phyloP scores from a whole-genome alignment of 768 basidiomycete genomes.

The Cystobasidium tubakii region DNA sequence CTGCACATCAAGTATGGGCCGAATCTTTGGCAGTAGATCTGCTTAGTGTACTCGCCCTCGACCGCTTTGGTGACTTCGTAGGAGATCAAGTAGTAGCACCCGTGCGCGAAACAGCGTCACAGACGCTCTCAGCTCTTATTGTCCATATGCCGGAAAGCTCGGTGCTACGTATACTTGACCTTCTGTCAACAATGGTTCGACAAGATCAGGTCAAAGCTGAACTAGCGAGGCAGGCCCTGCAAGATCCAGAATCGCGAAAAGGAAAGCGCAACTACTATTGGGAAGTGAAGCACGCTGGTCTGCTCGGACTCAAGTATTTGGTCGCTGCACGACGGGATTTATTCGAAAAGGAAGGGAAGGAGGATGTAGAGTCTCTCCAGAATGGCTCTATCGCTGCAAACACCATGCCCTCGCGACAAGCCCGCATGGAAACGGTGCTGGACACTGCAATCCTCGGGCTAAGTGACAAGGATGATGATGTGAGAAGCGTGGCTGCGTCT shows the following conservation, averaged over 20 bases:
- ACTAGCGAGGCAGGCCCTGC: neutral
- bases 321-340: constrained; percentile 87
- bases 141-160: constrained; percentile 79
- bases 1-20: constrained; percentile 76
- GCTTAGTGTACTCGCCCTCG: constrained; percentile 81
- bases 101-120: constrained; percentile 90
- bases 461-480: constrained; percentile 87
- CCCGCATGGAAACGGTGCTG: constrained; percentile 69
- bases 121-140: constrained; percentile 82
- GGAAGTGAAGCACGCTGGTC: constrained; percentile 96
- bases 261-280: constrained; percentile 61
- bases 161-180: constrained; percentile 69
- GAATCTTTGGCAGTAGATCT: constrained; percentile 79
- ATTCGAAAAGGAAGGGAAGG: constrained; percentile 53
- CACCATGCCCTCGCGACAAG: constrained; percentile 51
- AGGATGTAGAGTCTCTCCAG: constrained; percentile 29
- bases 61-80: constrained; percentile 97
- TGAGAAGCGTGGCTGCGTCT: constrained; percentile 86
- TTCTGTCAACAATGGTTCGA: constrained; percentile 85
- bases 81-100: constrained; percentile 91
- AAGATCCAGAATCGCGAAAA: constrained; percentile 38
- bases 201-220: constrained; percentile 61
- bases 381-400: constrained; percentile 44
- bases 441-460: constrained; percentile 90
- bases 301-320: constrained; percentile 95